Evolutionary conservation across 805 yeast genomes (phyloP).

Genomic region (Nakazawaea holstii): DNA sequence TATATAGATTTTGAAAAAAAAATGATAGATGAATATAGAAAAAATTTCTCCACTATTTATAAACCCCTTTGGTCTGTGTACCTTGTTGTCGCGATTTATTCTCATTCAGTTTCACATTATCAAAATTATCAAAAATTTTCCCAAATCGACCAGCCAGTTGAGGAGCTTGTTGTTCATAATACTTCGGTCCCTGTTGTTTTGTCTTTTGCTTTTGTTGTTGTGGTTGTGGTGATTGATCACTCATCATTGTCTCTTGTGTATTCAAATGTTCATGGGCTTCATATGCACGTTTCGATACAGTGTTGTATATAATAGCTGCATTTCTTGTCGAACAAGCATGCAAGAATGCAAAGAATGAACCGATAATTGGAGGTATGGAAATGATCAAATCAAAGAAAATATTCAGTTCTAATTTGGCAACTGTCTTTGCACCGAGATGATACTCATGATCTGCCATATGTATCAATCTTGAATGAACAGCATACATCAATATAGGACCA

Average conservation of each 20-base stretch:
- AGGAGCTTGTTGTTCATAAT: neutral
- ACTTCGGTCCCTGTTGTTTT: neutral
- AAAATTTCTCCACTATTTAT: no score
- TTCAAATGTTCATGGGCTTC: neutral
- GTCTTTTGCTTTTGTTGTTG: neutral
- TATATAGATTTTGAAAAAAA: neutral
- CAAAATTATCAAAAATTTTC: slow-evolving; percentile 2
- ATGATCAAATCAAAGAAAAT: slow-evolving; percentile 69
- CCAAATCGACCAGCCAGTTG: neutral
- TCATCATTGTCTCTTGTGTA: neutral
- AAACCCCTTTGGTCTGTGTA: neutral
- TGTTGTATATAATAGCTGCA: slow-evolving; percentile 68
- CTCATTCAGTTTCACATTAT: slow-evolving; percentile 1
- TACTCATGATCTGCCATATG: slow-evolving; percentile 52
- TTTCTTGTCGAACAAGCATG: slow-evolving; percentile 85
- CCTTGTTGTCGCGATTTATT: neutral
- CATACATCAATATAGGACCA: slow-evolving; percentile 84
- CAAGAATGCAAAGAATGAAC: slow-evolving; percentile 73
- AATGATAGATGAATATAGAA: no score
- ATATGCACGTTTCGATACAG: slow-evolving; percentile 7
- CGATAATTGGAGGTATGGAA: slow-evolving; percentile 76
- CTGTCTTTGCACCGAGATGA: slow-evolving; percentile 50
- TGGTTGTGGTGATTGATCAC: neutral
- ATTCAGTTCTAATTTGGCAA: slow-evolving; percentile 71
- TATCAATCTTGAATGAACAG: slow-evolving; percentile 65